These are phyloP conservation scores for Citrus australasica DNA, from an alignment of 345 rosid genomes.

Conservation along the genomic window DNA sequence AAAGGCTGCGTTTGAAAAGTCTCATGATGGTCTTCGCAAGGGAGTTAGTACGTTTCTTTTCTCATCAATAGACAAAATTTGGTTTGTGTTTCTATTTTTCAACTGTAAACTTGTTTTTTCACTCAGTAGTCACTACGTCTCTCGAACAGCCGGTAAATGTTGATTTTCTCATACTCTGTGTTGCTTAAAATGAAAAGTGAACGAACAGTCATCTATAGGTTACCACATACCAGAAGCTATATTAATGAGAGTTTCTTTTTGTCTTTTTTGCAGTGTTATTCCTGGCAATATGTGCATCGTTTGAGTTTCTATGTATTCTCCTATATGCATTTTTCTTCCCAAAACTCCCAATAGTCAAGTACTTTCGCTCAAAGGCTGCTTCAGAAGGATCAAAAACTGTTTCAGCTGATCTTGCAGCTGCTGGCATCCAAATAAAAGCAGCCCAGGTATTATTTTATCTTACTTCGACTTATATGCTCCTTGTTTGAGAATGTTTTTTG, in stretches of 20 bases:
- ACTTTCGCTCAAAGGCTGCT: slow-evolving; percentile 82
- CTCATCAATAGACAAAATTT: not conserved
- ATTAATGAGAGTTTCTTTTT: not conserved
- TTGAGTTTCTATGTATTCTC: slow-evolving; percentile 62
- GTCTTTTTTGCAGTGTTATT: slow-evolving; percentile 54
- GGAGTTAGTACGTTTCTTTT: slow-evolving; percentile 61
- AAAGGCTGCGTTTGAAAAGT: slow-evolving; percentile 69
- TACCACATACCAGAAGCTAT: not conserved
- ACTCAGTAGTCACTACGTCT: too few relatives aligned
- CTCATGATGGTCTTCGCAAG: slow-evolving; percentile 64
- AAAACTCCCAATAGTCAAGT: slow-evolving; percentile 71
- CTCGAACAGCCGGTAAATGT: not conserved
- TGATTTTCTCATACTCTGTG: not conserved
- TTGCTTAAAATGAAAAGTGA: not conserved
- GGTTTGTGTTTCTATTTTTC: not conserved
- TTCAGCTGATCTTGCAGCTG: slow-evolving; percentile 78
- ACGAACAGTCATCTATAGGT: not conserved
- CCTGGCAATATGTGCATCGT: slow-evolving; percentile 61
- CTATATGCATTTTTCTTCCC: slow-evolving; percentile 66
- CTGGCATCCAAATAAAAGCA: slow-evolving; percentile 53
- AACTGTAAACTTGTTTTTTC: not conserved
- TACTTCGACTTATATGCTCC: not conserved
- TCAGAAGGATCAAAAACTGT: slow-evolving; percentile 89
- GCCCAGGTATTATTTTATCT: slow-evolving; percentile 6
- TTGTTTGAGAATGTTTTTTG: not conserved